phyloP scores from a whole-genome alignment of 2,329 filamentous ascomycete species.

The Monosporascus sp. region DNA sequence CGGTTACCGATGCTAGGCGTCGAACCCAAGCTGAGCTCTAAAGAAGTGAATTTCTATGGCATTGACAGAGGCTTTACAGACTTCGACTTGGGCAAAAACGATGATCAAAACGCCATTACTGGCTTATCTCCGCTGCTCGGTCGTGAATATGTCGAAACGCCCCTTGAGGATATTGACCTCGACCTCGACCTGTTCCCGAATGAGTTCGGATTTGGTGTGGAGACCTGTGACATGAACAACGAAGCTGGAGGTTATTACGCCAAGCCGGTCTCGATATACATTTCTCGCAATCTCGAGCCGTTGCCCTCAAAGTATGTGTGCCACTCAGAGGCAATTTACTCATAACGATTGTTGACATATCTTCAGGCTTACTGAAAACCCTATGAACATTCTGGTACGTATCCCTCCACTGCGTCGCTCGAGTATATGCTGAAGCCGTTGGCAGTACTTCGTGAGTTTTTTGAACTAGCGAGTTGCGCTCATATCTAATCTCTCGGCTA shows the following conservation, averaged over 20 bases:
- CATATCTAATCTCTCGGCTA: constrained; percentile 15
- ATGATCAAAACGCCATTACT: constrained; percentile 63
- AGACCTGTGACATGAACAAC: constrained; percentile 46
- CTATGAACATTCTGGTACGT: constrained; percentile 67
- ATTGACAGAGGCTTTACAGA: constrained; percentile 67
- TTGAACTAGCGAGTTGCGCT: background rate
- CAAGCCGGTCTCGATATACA: constrained; percentile 58
- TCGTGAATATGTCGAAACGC: constrained; percentile 19
- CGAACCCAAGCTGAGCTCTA: constrained; percentile 15
- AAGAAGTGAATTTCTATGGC: constrained; percentile 53
- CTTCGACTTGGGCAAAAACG: constrained; percentile 64
- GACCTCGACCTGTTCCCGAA: constrained; percentile 29
- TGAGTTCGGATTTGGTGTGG: constrained; percentile 43
- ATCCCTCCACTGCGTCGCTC: background rate
- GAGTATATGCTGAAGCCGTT: constrained; percentile 13
- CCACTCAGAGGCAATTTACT: background rate
- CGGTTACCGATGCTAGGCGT: constrained; percentile 21
- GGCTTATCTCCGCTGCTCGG: constrained; percentile 26
- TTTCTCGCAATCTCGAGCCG: constrained; percentile 42
- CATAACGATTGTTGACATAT: constrained; percentile 21
- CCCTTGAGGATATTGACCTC: constrained; percentile 23
- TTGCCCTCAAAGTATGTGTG: constrained; percentile 37
- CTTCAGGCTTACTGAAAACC: constrained; percentile 59
- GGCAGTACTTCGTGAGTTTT: constrained; percentile 42
- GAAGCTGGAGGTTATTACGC: constrained; percentile 64